Evolutionary conservation across 768 basidiomycete species (phyloP).

Genomic region (Boletus bicolor): DNA sequence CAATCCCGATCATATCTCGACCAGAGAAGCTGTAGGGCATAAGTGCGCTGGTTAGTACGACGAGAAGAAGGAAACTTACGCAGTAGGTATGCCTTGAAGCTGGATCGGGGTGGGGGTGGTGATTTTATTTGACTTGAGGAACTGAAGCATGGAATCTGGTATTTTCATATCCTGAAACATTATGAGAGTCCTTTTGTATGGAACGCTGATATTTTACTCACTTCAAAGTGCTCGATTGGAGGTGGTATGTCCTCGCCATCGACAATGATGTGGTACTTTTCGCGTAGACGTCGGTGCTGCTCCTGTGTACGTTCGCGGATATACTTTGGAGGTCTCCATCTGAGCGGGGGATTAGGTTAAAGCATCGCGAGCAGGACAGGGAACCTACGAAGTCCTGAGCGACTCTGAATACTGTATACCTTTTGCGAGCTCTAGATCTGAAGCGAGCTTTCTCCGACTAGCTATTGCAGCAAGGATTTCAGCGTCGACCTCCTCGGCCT

Average conservation of each 20-base stretch:
- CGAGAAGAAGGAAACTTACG: constrained; percentile 48
- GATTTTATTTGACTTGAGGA: constrained; percentile 84
- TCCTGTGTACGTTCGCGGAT: constrained; percentile 69
- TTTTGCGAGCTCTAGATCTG: constrained; percentile 88
- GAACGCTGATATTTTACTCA: constrained; percentile 29
- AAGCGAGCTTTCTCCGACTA: constrained; percentile 85
- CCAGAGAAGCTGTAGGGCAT: constrained; percentile 71
- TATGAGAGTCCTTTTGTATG: constrained; percentile 9
- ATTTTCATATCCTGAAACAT: constrained; percentile 91
- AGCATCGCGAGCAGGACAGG: neutral
- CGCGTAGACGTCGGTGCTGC: constrained; percentile 71
- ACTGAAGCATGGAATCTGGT: constrained; percentile 79
- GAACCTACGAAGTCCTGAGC: constrained; percentile 69
- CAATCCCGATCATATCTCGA: constrained; percentile 97
- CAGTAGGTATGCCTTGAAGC: constrained; percentile 93
- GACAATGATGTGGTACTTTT: constrained; percentile 92
- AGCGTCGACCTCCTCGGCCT: constrained; percentile 83
- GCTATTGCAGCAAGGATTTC: constrained; percentile 91
- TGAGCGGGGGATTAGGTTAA: constrained; percentile 30
- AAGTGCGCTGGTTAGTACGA: constrained; percentile 1
- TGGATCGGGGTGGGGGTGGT: constrained; percentile 91
- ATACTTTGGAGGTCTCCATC: constrained; percentile 87
- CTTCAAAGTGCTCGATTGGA: constrained; percentile 85
- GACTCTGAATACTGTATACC: constrained; percentile 90
- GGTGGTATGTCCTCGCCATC: constrained; percentile 93